phyloP scores from a whole-genome alignment of 2,329 filamentous ascomycete genomes.

The Aspergillus nomiae region DNA sequence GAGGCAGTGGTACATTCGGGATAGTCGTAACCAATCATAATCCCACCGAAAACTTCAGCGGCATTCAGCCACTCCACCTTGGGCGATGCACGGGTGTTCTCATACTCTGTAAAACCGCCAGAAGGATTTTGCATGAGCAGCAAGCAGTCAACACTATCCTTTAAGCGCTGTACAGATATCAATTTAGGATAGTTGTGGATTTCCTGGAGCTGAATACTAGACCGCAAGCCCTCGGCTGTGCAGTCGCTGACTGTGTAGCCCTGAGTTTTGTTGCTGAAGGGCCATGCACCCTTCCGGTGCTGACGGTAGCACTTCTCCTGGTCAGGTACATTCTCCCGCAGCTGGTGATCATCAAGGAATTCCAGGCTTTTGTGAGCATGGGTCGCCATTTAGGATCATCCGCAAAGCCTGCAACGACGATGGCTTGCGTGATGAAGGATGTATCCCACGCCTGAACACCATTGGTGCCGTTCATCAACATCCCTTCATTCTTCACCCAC shows the following conservation, averaged over 20 bases:
- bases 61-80: conserved; percentile 86
- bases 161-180: conserved; percentile 74
- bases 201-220: conserved; percentile 80
- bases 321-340: conserved; percentile 77
- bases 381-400: conserved; percentile 74
- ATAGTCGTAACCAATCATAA: conserved; percentile 99
- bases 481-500: conserved; percentile 89
- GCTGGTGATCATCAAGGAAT: conserved; percentile 90
- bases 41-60: conserved; percentile 91
- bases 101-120: conserved; percentile 89
- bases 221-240: conserved; percentile 85
- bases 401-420: conserved; percentile 77
- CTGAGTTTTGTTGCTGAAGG: conserved; percentile 88
- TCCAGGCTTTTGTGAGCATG: conserved; percentile 82
- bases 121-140: conserved; percentile 86
- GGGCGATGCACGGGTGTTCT: conserved; percentile 75
- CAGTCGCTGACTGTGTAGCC: conserved; percentile 97
- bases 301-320: conserved; percentile 85
- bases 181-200: conserved; percentile 72
- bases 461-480: conserved; percentile 95
- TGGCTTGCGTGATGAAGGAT: conserved; percentile 81
- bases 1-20: conserved; percentile 96
- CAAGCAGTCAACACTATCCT: conserved; percentile 86
- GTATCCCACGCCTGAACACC: conserved; percentile 99
- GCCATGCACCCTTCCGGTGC: conserved; percentile 89